These are phyloP conservation scores for Leccinum truebloodii DNA, from an alignment of 768 basidiomycete species.

Conservation along the genomic window DNA sequence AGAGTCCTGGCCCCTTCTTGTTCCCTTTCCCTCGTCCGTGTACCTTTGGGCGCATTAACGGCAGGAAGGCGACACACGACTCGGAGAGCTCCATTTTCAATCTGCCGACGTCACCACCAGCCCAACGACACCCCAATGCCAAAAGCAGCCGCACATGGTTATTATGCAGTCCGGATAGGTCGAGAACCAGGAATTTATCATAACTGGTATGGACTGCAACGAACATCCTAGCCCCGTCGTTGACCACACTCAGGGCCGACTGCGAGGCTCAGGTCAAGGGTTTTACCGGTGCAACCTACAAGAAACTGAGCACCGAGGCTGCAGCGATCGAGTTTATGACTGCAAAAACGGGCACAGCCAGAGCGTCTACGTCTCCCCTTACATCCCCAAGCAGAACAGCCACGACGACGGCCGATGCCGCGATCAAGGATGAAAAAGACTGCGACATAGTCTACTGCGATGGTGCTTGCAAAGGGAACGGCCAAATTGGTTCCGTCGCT, in stretches of 20 bases:
- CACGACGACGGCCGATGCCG: not conserved
- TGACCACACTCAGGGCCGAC: conserved; percentile 56
- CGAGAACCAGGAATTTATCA: conserved; percentile 61
- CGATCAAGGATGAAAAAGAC: conserved; percentile 28
- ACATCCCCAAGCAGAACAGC: conserved; percentile 32
- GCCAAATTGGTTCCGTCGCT: conserved; percentile 61
- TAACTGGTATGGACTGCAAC: conserved; percentile 58
- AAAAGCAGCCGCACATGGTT: conserved; percentile 45
- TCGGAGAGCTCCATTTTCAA: not conserved
- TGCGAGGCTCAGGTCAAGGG: conserved; percentile 69
- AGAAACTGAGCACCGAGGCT: conserved; percentile 59
- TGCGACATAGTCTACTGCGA: conserved; percentile 75
- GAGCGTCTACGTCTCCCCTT: conserved; percentile 10
- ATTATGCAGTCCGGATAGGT: conserved; percentile 77
- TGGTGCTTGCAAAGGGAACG: conserved; percentile 87
- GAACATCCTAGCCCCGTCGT: conserved; percentile 31
- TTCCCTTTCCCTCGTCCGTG: not conserved
- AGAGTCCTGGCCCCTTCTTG: not conserved
- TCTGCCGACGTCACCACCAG: not conserved
- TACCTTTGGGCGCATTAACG: not conserved
- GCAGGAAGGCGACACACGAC: not conserved
- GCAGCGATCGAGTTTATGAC: conserved; percentile 62
- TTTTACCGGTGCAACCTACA: conserved; percentile 58
- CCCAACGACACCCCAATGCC: conserved; percentile 31
- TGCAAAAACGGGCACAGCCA: conserved; percentile 30